These are phyloP conservation scores for Ophiostoma sp. DNA, from an alignment of 2,329 filamentous ascomycete genomes.

Conservation along the genomic window DNA sequence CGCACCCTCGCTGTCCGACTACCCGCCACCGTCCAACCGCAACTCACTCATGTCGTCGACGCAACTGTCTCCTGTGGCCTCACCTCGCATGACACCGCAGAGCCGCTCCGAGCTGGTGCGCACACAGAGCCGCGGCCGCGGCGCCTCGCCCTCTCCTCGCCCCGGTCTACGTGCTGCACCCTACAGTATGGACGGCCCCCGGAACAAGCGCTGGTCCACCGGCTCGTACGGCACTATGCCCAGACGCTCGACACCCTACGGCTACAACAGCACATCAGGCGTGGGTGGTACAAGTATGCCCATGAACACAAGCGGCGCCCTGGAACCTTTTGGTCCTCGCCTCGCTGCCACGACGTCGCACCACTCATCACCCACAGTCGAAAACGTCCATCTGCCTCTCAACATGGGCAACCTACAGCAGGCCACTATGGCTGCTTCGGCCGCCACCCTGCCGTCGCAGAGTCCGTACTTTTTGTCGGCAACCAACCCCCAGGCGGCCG, in stretches of 20 bases:
- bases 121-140: slow-evolving; percentile 62
- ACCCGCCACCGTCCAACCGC: slow-evolving; percentile 60
- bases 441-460: slow-evolving; percentile 46
- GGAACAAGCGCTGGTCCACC: slow-evolving; percentile 73
- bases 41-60: slow-evolving; percentile 67
- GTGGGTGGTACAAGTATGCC: not conserved
- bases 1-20: slow-evolving; percentile 63
- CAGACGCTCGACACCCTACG: slow-evolving; percentile 55
- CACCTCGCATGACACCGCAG: slow-evolving; percentile 60
- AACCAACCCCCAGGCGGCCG: slow-evolving; percentile 48
- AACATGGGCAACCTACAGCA: slow-evolving; percentile 53
- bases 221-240: slow-evolving; percentile 60
- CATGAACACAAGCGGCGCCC: slow-evolving; percentile 7
- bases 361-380: slow-evolving; percentile 48
- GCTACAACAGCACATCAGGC: slow-evolving; percentile 48
- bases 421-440: slow-evolving; percentile 43
- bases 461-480: slow-evolving; percentile 44
- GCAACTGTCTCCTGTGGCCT: slow-evolving; percentile 67
- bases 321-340: slow-evolving; percentile 54
- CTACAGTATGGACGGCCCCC: slow-evolving; percentile 61
- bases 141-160: slow-evolving; percentile 66
- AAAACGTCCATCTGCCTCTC: slow-evolving; percentile 46
- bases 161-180: slow-evolving; percentile 63
- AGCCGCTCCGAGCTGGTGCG: slow-evolving; percentile 57
- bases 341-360: slow-evolving; percentile 40